Evolutionary conservation across 2,329 filamentous ascomycete species (phyloP), one percentile per base, ranked within the genome.

Genomic region (Stemphylium lycopersici): DNA sequence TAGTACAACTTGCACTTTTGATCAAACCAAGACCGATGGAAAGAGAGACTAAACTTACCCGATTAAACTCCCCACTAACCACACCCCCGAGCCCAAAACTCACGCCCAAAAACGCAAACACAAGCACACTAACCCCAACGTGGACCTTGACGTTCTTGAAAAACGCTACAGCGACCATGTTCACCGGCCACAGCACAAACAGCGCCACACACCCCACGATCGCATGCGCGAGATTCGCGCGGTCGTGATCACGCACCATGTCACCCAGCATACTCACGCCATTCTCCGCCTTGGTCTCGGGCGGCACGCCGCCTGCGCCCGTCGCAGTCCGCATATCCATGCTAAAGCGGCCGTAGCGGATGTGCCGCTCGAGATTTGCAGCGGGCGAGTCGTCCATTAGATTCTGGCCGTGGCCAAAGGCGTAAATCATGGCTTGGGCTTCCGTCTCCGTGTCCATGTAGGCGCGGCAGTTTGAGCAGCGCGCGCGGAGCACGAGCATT

Each of bases 51-150:
- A 10, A 7, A 65, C 73, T 61, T 71, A 78, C 77, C 56, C 73
- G 71, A 47, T 77, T 77, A 56, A 70, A 78, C 31, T 76, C 55
- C 10, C 59, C 64, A 24, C 74, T 76, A 8, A 78, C 73, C n/a
- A 73, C 68, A 24, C 80, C 76, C 3, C 78, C 80, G 3, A 80
- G 62, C 0, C 65, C 71, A 26, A 78, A 76, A 0, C 75, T 73
- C 1, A 78, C 61, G 0, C 76, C 37, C 3, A 79, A 68, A 6
- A 77, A 69, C 0, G 73, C 61, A 10, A 77, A 58, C 4, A 77
- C 72, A 0, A 78, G 37, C 0, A 72, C 62, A 37, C 78, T 78
- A 12, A 77, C 63, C 0, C 73, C 68, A 37, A 78, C 71, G 62
- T 82, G 80, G 13, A 77, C 67, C 43, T 70, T 71, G 31, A 79